These are phyloP conservation scores for Citrullus colocynthis DNA, from an alignment of 306 rosid species.

Conservation along the genomic window DNA sequence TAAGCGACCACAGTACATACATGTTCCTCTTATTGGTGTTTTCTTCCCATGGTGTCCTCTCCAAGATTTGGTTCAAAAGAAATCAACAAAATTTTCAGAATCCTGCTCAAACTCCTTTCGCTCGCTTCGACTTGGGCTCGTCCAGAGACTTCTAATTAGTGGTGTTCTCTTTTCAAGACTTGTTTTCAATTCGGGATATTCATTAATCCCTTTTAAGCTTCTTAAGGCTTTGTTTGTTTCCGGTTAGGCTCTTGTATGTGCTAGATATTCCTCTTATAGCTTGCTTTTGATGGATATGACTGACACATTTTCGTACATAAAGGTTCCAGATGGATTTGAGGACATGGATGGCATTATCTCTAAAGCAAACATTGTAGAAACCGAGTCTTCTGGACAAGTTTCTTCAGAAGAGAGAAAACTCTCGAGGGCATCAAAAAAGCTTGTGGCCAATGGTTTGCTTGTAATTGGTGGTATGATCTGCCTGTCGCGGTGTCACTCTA, in stretches of 20 bases:
- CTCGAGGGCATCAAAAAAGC: conserved; percentile 40
- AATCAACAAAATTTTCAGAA: no score
- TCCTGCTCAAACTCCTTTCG: no score
- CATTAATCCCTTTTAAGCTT: no score
- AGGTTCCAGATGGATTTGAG: conserved; percentile 60
- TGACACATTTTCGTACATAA: conserved; percentile 13
- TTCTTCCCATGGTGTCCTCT: no score
- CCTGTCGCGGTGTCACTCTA: conserved; percentile 63
- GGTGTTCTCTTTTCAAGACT: no score
- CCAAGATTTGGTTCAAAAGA: no score
- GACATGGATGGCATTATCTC: conserved; percentile 14
- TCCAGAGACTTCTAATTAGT: no score
- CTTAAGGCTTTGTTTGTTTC: no score
- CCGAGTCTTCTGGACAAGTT: conserved; percentile 13
- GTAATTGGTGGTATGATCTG: conserved; percentile 66
- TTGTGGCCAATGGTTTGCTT: conserved; percentile 57
- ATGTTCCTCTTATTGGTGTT: no score
- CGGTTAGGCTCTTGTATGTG: no score
- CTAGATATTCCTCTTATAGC: not conserved
- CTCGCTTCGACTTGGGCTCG: no score
- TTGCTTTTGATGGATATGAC: not conserved
- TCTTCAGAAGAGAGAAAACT: conserved; percentile 11
- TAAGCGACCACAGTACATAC: not conserved
- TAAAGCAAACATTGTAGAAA: conserved; percentile 9
- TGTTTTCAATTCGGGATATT: no score